Evolutionary conservation across 1,139 yeast genomes (phyloP), one percentile per base, ranked within the genome.

Genomic region (Pichiaceae sp.): DNA sequence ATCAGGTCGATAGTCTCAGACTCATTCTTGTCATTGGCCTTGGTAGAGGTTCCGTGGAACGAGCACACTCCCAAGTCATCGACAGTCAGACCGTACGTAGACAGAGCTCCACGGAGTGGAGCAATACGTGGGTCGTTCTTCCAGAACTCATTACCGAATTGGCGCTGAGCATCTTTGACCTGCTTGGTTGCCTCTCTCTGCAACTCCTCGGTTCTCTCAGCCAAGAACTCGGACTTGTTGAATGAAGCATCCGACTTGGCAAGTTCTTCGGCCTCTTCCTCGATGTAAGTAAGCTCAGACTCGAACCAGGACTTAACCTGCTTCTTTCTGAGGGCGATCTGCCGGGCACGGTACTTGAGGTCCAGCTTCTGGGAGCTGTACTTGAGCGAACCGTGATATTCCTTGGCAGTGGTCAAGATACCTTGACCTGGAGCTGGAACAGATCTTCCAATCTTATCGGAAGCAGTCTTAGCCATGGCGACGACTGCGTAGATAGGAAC

Each of bases 371-470:
- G 80, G 47, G 89, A 69, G 54, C 85, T 78, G 71, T 74, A 82
- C 66, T 84, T 83, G 70, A 82, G 72, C 54, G 74, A 75, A 52
- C 89, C 87, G 53, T 80, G 89, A 57, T 81, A 78, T 68, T 91
- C 99, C 60, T 95, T 83, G 41, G 98, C 98, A 54, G 96, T 85
- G 46, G 98, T 91, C 70, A 91, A 75, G 52, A 91, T 82, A 80
- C 99, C 99, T 70, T 89, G 87, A 63, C 99, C 99, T 66, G 99
- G 99, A 59, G 98, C 98, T 50, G 99, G 99, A 52, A 91, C 93
- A 38, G 97, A 89, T 68, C 96, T 83, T 59, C 97, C 96, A 63
- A 89, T 91, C 78, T 89, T 91, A 64, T 91, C 99, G 44, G 95
- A 78, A 40, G 98, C 98, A 56, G 97, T 93, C 37, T 96, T 89